Base-by-base conservation (phyloP, 805 yeast genomes). In the Yamadazyma sp. region DNA sequence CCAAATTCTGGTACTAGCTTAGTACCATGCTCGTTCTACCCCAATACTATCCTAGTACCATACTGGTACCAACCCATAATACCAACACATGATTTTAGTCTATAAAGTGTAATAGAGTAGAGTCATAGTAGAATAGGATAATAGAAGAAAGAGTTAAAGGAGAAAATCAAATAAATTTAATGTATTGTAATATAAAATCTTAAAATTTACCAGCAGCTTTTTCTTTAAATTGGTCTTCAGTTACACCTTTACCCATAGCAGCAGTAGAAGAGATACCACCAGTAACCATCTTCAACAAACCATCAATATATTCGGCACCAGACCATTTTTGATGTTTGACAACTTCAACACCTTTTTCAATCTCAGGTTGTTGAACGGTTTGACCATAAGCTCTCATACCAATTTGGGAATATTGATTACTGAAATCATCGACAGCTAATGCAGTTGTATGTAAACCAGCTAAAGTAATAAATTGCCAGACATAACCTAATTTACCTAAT, bases 261-360 rank as follows among this genome's bases (percentile, higher is more conserved):
- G 97, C 95, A 31, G 98, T 91, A 13, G 95, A 82, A 33, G 89
- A 75, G 39, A 89, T 84, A 69, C 98, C 98, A 53, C 97, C 97
- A 38, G 93, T 82, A 17, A 88, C 93, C 65, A 87, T 72, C 64
- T 82, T 88, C 62, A 91, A 79, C 55, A 91, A 71, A 41, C 86
- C 82, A 64, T 91, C 98, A 56, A 91, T 83, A 70, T 87, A 89
- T 66, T 86, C 95, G 20, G 98, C 98, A 58, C 98, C 98, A 27
- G 96, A 87, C 98, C 98, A 91, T 65, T 89, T 87, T 67, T 91
- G 98, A 65, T 91, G 98, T 74, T 88, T 91, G 45, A 91, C 94
- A 40, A 91, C 95, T 64, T 91, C 98, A 47, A 89, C 96, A 47
- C 86, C 89, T 41, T 71, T 72, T 52, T 82, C 86, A 60, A 89